Evolutionary conservation across 2,329 filamentous ascomycete species (phyloP), one percentile per base, ranked within the genome.

Genomic region (Dactylellina sp.): DNA sequence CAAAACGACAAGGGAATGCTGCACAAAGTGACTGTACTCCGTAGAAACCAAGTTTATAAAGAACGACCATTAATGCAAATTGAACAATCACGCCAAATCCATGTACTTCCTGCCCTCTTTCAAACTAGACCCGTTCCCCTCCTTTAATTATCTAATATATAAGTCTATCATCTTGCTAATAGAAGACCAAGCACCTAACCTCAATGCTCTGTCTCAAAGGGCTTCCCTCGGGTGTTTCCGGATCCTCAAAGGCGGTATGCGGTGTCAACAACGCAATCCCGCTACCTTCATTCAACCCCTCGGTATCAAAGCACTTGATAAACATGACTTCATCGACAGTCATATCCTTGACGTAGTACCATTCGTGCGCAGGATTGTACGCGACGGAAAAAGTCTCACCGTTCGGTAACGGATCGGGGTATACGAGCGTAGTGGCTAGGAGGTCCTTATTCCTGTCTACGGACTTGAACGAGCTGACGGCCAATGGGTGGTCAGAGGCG

Each of bases 171-270:
- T 32, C 20, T 5, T 18, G n/a, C 12, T 37, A 65, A 52, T 66
- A 66, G 28, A 74, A 74, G 16, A 97, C 90, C 80, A 97, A 83
- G 37, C 91, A 89, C 77, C 93, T 86, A 14, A 97, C 91, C 81
- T 97, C 93, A 80, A 97, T 96, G 80, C 92, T 96, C 84, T 96
- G 91, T 76, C 93, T 85, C 0, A 86, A 86, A 76, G 88, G 87
- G 2, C 90, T 91, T 49, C 89, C 90, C 16, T 84, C 82, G 1
- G 88, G 86, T 0, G 90, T 92, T 71, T 89, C 83, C 1, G 91
- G 89, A 80, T 97, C 90, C 40, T 85, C 83, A 81, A 97, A 97
- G 0, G 92, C 92, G 7, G 89, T 89, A 82, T 96, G 92, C 12
- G 92, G 88, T 32, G 83, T 56, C 59, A 68, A 37, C 25, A 68